phyloP scores from a whole-genome alignment of 1,284 basidiomycete genomes.

The Rhodotorula sp. region DNA sequence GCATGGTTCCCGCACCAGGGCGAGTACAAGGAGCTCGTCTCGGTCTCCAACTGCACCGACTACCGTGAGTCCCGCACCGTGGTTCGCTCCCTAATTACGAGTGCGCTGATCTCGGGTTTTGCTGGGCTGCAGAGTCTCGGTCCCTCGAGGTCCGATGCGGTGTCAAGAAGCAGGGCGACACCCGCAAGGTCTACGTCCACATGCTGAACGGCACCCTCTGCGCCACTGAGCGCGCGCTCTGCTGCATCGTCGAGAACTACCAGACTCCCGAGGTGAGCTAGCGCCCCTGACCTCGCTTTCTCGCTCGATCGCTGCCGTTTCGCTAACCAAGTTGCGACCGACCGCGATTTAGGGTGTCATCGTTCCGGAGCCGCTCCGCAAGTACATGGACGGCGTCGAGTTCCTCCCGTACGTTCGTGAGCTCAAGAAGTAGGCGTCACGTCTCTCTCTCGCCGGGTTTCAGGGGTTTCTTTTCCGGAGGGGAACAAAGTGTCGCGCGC shows the following conservation, averaged over 20 bases:
- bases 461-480: neutral
- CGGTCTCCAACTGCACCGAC: slow-evolving; percentile 54
- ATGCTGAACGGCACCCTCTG: slow-evolving; percentile 98
- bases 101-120: neutral
- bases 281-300: neutral
- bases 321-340: neutral
- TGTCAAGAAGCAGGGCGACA: slow-evolving; percentile 78
- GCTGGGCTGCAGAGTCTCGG: slow-evolving; percentile 67
- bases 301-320: neutral
- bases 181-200: slow-evolving; percentile 87
- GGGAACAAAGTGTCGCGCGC: too few species aligned
- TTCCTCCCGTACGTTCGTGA: slow-evolving; percentile 72
- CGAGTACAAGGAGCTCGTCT: slow-evolving; percentile 78
- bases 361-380: slow-evolving; percentile 82
- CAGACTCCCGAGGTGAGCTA: slow-evolving; percentile 78
- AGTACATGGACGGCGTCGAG: slow-evolving; percentile 93
- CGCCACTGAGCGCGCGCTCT: slow-evolving; percentile 91
- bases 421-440: slow-evolving; percentile 3
- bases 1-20: slow-evolving; percentile 99
- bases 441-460: neutral
- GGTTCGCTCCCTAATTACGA: neutral
- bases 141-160: slow-evolving; percentile 86
- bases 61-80: slow-evolving; percentile 46
- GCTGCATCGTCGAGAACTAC: slow-evolving; percentile 98
- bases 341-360: slow-evolving; percentile 64